Base-by-base conservation (phyloP, 2,329 filamentous ascomycete species). In the Blastomyces percursus region DNA sequence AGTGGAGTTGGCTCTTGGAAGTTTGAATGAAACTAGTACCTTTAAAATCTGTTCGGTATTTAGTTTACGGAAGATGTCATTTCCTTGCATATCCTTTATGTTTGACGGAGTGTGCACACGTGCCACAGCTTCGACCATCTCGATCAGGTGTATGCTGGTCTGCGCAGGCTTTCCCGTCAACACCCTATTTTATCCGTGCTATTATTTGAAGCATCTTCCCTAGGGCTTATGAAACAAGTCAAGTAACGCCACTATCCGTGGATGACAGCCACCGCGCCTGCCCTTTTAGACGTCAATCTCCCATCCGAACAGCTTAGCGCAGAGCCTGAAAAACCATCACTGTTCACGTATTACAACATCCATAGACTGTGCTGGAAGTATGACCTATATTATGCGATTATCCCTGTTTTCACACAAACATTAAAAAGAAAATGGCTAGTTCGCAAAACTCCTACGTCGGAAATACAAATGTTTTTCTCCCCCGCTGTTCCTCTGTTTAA, bases 1-100 rank as follows among this genome's bases (percentile, higher is more conserved):
- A 54, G 30, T 63, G 59, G 59, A n/a, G 46, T 30, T 63, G 48
- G 24, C 59, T 63, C 57, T 55, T 64, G 30, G 54, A 63, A 51
- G 42, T 52, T 58, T 58, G 24, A 58, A 9, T 12, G 48, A 16
- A 16, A 14, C 21, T 27, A 21, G 24, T 51, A 24, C 19, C 11
- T 35, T n/a, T n/a, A 12, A n/a, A 8, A 35, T 54, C 27, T 35
- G 19, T 14, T n/a, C 51, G 16, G 51, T 27, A 6, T 14, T n/a
- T 51, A 7, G 5, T 30, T 30, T 51, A 8, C 24, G 12, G 6
- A 30, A 7, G 8, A 7, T 8, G 11, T 19, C 46, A 12, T 51
- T 51, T 51, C 21, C 14, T 30, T 51, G 24, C 24, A 19, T 16
- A 24, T 16, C 12, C 16, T 27, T 4, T 24, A 12, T 21, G 12